These are phyloP conservation scores for Colletotrichum liriopes DNA, from an alignment of 2,329 filamentous ascomycete genomes.

Conservation along the genomic window DNA sequence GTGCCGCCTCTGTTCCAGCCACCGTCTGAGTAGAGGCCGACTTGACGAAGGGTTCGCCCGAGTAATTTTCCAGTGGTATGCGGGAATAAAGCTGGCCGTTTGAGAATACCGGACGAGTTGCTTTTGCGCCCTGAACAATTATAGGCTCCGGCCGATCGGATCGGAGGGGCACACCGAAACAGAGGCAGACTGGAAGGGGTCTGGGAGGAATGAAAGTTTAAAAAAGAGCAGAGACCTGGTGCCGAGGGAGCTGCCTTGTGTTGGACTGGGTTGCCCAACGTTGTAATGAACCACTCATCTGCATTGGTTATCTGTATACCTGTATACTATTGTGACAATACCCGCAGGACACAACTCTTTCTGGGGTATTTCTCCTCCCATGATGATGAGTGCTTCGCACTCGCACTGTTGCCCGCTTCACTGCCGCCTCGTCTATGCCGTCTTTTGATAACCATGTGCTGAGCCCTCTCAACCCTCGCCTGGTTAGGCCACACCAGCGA, in stretches of 20 bases:
- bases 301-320: slow-evolving; percentile 22
- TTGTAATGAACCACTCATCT: slow-evolving; percentile 5
- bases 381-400: neutral
- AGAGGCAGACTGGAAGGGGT: slow-evolving; percentile 12
- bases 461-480: neutral
- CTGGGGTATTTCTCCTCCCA: neutral
- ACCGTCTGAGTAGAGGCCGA: slow-evolving; percentile 27
- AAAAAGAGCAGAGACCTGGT: neutral
- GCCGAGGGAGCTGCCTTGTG: neutral
- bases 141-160: slow-evolving; percentile 37
- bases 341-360: slow-evolving; percentile 5
- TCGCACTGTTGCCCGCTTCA: neutral
- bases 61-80: slow-evolving; percentile 11
- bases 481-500: neutral
- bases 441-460: neutral
- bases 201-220: neutral
- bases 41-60: slow-evolving; percentile 2
- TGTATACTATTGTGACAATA: slow-evolving; percentile 32
- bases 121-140: neutral
- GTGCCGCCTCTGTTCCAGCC: slow-evolving; percentile 20
- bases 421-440: neutral
- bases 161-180: slow-evolving; percentile 32
- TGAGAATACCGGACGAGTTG: slow-evolving; percentile 15
- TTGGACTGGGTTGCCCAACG: slow-evolving; percentile 2
- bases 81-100: neutral